Percentiles rank a stretch among this genome's conserved stretches.
phyloP scores from a whole-genome alignment of 2,329 filamentous ascomycete genomes.

The Aspergillus sp. region DNA sequence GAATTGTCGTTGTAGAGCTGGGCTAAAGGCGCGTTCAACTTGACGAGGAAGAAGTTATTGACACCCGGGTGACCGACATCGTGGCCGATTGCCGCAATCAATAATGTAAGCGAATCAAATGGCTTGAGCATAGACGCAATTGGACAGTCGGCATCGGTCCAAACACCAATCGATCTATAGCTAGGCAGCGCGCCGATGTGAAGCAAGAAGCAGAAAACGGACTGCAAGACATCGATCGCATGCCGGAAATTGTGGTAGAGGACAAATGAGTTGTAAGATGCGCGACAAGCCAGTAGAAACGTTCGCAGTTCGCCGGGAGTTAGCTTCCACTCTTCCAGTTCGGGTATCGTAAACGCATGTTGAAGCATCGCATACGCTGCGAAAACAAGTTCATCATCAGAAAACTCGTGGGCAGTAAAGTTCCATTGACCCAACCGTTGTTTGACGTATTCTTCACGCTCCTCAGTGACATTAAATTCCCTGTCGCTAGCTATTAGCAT shows the following conservation, averaged over 20 bases:
- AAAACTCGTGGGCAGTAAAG: conserved; percentile 86
- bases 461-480: conserved; percentile 65
- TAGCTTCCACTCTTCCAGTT: conserved; percentile 77
- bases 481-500: conserved; percentile 24
- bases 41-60: conserved; percentile 94
- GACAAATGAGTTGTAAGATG: conserved; percentile 94
- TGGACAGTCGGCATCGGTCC: conserved; percentile 52
- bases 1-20: conserved; percentile 97
- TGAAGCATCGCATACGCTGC: conserved; percentile 85
- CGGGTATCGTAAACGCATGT: conserved; percentile 79
- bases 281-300: conserved; percentile 83
- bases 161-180: conserved; percentile 52
- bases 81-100: conserved; percentile 95
- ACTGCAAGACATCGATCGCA: conserved; percentile 93
- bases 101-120: conserved; percentile 82
- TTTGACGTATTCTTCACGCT: conserved; percentile 66
- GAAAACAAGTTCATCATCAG: conserved; percentile 85
- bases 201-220: conserved; percentile 85
- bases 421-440: conserved; percentile 74
- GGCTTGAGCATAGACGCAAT: conserved; percentile 76
- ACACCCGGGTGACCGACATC: conserved; percentile 97
- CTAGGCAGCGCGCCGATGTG: conserved; percentile 72
- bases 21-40: conserved; percentile 86
- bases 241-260: conserved; percentile 98
- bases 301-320: conserved; percentile 75